Percentiles rank a stretch among this genome's conserved stretches.
These are phyloP conservation scores for Solanum bukasovii DNA, from an alignment of 257 asterid genomes.

Conservation along the genomic window DNA sequence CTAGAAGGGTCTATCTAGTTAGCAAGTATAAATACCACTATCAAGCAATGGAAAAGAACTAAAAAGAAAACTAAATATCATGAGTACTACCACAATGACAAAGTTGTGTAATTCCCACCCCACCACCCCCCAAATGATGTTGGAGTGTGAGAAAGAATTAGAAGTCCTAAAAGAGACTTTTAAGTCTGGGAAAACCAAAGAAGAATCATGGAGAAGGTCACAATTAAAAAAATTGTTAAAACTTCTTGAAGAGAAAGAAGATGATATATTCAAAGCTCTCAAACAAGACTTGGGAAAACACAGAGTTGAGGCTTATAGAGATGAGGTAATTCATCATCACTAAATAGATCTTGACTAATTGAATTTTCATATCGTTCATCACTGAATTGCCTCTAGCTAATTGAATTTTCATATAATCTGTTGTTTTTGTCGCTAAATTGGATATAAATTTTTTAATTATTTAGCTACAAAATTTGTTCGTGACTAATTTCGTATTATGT, in stretches of 20 bases:
- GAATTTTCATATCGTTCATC: no score
- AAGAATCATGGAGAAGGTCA: constrained; percentile 60
- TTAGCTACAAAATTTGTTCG: no score
- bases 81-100: not conserved
- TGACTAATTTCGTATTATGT: no score
- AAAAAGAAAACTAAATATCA: no score
- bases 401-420: not conserved
- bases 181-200: constrained; percentile 51
- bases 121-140: not conserved
- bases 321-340: constrained; percentile 32
- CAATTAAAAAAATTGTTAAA: constrained; percentile 40
- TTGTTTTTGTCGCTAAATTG: no score
- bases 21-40: not conserved
- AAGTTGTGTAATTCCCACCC: not conserved
- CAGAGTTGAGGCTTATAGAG: constrained; percentile 53
- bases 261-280: constrained; percentile 44
- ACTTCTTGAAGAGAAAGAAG: constrained; percentile 45
- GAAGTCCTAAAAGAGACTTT: constrained; percentile 39
- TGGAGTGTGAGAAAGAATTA: constrained; percentile 5
- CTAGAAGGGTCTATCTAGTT: not conserved
- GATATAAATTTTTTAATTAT: no score
- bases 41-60: not conserved
- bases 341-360: no score
- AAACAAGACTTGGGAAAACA: constrained; percentile 66
- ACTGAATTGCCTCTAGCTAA: no score